Conservation (phyloP, 2,329 filamentous ascomycete species). For the Stagonosporopsis tanaceti region DNA sequence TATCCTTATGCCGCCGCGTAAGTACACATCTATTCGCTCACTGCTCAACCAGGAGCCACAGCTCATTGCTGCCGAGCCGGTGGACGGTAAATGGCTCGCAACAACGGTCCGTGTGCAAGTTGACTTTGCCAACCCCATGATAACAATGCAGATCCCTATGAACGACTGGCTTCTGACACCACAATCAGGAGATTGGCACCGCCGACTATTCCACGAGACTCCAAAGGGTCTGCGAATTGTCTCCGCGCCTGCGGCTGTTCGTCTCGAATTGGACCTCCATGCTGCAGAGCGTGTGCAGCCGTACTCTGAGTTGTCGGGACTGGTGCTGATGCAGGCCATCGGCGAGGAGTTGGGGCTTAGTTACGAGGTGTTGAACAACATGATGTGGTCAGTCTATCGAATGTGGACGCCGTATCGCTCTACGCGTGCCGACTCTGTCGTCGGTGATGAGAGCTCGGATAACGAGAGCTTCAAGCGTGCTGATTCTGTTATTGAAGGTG, state of each 20-base stretch:
- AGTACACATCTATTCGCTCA: slow-evolving; percentile 9
- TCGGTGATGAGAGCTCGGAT: neutral
- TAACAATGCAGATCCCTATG: slow-evolving; percentile 11
- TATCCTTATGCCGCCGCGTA: neutral
- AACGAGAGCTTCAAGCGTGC: neutral
- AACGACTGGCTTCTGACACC: slow-evolving; percentile 6
- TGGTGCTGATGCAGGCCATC: neutral
- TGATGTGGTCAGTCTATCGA: slow-evolving; percentile 8
- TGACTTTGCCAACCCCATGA: slow-evolving; percentile 3
- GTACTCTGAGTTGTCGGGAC: neutral
- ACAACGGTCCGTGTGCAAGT: slow-evolving; percentile 9
- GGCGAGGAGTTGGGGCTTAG: slow-evolving; percentile 2
- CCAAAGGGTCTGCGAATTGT: neutral
- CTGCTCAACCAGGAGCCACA: slow-evolving; percentile 4
- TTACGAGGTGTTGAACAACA: neutral
- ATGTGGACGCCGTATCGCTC: slow-evolving; percentile 3
- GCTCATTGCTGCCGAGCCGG: neutral
- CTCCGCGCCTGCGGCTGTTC: neutral
- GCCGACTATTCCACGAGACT: neutral
- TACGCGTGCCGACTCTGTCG: neutral
- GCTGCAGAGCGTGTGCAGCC: neutral
- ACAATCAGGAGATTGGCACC: neutral
- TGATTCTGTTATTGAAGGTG: neutral
- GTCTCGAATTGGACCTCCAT: slow-evolving; percentile 1
- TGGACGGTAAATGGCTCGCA: slow-evolving; percentile 9